A percentile compares a stretch with the other conserved stretches of the same genome.
phyloP scores from a whole-genome alignment of 257 asterid species.

The Solanum chiquidenum region DNA sequence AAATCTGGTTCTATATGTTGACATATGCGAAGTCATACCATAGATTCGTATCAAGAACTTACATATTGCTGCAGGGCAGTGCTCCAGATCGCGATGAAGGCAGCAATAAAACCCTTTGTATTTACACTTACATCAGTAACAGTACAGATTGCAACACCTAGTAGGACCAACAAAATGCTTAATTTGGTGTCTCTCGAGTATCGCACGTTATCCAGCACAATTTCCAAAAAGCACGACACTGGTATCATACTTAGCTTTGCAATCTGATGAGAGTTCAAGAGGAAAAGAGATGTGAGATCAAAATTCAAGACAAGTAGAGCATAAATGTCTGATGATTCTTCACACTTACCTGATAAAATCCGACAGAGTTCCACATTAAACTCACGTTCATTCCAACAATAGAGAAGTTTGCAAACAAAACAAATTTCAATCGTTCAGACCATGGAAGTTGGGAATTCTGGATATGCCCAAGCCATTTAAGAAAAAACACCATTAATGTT shows the following conservation, averaged over 20 bases:
- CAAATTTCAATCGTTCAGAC: constrained; percentile 44
- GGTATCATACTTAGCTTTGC: constrained; percentile 61
- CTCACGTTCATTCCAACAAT: constrained; percentile 74
- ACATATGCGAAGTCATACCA: neutral
- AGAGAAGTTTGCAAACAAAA: constrained; percentile 50
- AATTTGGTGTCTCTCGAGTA: constrained; percentile 59
- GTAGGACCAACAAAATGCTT: constrained; percentile 50
- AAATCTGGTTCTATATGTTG: neutral
- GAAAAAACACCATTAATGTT: constrained; percentile 38
- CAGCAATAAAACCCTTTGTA: constrained; percentile 52
- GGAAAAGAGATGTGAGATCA: neutral
- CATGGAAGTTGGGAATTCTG: constrained; percentile 45
- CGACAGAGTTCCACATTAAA: constrained; percentile 73
- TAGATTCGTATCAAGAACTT: constrained; percentile 16
- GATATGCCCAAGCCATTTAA: constrained; percentile 44
- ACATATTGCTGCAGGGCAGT: constrained; percentile 64
- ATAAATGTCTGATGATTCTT: neutral
- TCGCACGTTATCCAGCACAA: constrained; percentile 43
- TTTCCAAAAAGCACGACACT: constrained; percentile 55
- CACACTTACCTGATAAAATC: constrained; percentile 58
- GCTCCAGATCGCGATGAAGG: constrained; percentile 61
- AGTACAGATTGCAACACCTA: constrained; percentile 69
- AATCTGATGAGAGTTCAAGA: constrained; percentile 31
- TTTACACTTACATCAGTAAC: constrained; percentile 62
- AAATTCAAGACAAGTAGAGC: neutral